Evolutionary conservation across 352 stramenopile species (phyloP), one percentile per base, ranked within the genome.

Genomic region (Peronosclerospora sorghi): DNA sequence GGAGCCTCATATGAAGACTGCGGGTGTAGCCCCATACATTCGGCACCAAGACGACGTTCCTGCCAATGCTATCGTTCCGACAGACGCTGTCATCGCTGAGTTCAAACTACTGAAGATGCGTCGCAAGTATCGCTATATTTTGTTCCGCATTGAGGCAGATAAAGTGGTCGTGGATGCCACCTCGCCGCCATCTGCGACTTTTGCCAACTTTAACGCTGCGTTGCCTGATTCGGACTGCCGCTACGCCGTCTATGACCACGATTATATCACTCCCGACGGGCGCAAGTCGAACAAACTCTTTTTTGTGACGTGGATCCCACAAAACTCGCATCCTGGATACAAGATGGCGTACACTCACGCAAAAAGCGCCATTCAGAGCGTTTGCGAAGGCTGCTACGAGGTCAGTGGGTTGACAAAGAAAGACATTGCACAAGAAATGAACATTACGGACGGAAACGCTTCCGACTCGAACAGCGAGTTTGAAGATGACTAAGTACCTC

Each of bases 101-200:
- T 94, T 92, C 54, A 83, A 86, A 54, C 72, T 83, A 56, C 73
- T 94, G 54, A 94, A 94, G 63, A 89, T 94, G 74, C 69, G 75
- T 3, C 77, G 82, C 58, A 82, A 87, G 55, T 76, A 87, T 54
- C 82, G 82, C 56, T 94, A 69, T 45, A 59, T 92, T 37, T 45
- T 94, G 32, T 86, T 88, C 54, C 72, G 73, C 47, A 92, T 94
- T 53, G 75, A 90, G 23, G 73, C 55, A 17, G 67, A 74, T 24
- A 59, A 79, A 23, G 70, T 94, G 34, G 49, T 77, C 2, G 70
- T 89, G 5, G 82, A 84, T 45, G 39, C 47, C 19, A 68, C 64
- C 15, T 71, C 71, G 5, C 58, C 71, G 26, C 75, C 73, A 2
- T 59, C 47, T 8, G 65, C 65, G 13, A 65, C 62, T 7, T 83